These are phyloP conservation scores for Solanum peruvianum DNA, from an alignment of 257 asterid genomes.

Conservation along the genomic window DNA sequence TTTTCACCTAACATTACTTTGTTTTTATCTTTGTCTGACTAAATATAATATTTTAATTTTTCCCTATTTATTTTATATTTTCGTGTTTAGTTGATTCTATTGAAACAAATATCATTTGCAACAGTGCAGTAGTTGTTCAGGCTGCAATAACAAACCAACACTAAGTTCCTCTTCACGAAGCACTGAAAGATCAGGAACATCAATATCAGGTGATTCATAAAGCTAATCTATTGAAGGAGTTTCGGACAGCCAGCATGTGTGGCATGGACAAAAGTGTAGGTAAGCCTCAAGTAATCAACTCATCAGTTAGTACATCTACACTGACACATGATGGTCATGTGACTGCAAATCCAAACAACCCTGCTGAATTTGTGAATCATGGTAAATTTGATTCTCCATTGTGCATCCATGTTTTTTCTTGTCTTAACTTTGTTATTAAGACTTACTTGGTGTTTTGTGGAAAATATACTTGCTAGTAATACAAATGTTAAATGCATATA, in stretches of 20 bases:
- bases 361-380: slow-evolving; percentile 59
- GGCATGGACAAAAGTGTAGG: slow-evolving; percentile 42
- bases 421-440: neutral
- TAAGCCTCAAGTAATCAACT: slow-evolving; percentile 47
- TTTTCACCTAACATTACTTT: neutral
- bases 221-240: slow-evolving; percentile 34
- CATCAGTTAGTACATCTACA: slow-evolving; percentile 42
- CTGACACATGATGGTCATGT: slow-evolving; percentile 32
- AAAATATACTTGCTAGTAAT: neutral
- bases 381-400: slow-evolving; percentile 21
- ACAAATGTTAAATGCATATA: neutral
- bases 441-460: neutral
- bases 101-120: slow-evolving; percentile 22
- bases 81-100: slow-evolving; percentile 17
- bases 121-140: slow-evolving; percentile 88
- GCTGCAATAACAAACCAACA: slow-evolving; percentile 36
- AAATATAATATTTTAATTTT: neutral
- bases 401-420: neutral
- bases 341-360: slow-evolving; percentile 33
- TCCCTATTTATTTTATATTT: neutral
- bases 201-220: slow-evolving; percentile 12
- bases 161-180: slow-evolving; percentile 25
- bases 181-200: slow-evolving; percentile 18
- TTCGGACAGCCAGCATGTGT: slow-evolving; percentile 53
- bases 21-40: neutral